Evolutionary conservation across 306 rosid species (phyloP), one percentile per base, ranked within the genome.

Genomic region (Dalbergia cultrata): DNA sequence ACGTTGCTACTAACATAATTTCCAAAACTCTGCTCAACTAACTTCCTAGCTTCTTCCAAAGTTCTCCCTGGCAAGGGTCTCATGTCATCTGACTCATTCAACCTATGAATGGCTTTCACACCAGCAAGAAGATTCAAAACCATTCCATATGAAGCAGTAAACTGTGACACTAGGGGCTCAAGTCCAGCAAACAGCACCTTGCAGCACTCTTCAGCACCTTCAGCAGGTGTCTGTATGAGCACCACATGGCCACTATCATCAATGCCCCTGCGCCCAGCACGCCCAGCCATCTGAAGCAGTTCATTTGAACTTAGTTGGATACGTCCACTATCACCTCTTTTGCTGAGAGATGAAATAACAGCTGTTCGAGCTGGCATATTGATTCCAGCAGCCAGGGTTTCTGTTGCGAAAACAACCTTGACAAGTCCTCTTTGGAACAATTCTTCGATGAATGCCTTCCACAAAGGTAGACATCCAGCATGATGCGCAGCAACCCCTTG

Each of bases 201-300:
- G 90, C 95, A 90, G 87, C 98, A 77, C 82, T 93, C 97, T 87
- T 95, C 98, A 82, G 98, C 99, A 17, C 98, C 98, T 83, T 93
- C 97, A 45, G 84, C 83, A 63, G 98, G 94, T 70, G 91, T 89
- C 76, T 95, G 99, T 78, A 93, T 69, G 78, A 95, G 89, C 82
- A 95, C 97, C 49, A 91, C 99, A 81, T 93, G 96, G 81, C 98
- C 99, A 70, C 75, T 80, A 69, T 90, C 80, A 86, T 95, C 97
- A 83, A 77, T 95, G 84, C 99, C 98, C 82, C 99, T 88, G 70
- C 99, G 97, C 34, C 99, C 99, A 83, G 99, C 99, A 77, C 97
- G 99, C 76, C 97, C 99, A 53, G 99, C 99, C 99, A 95, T 95
- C 83, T 95, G 99, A 81, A 95, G 94, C 81, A 95, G 89, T 82